These are phyloP conservation scores for Nothophaeocryptopus gaeumannii DNA, from an alignment of 2,329 filamentous ascomycete genomes.

Conservation along the genomic window DNA sequence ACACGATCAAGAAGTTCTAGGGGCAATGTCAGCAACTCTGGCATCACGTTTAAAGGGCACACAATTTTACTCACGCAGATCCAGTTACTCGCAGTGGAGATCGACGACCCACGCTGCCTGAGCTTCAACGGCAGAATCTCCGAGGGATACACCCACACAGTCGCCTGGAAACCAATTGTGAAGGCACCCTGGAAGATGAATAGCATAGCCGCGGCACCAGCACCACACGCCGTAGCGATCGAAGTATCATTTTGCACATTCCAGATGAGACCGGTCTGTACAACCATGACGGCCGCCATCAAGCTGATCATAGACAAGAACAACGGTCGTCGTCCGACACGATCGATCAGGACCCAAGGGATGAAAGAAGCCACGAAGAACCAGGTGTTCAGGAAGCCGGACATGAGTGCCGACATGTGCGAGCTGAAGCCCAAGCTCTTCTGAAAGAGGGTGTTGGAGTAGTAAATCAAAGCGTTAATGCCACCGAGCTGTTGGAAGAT, in stretches of 20 bases:
- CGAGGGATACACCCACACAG: slow-evolving; percentile 62
- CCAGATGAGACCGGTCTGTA: slow-evolving; percentile 48
- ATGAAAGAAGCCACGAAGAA: slow-evolving; percentile 53
- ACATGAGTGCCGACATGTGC: slow-evolving; percentile 31
- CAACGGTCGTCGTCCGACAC: slow-evolving; percentile 33
- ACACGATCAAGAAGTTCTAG: slow-evolving; percentile 62
- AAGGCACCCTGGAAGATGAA: slow-evolving; percentile 65
- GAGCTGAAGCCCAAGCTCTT: slow-evolving; percentile 26
- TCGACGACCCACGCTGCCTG: slow-evolving; percentile 32
- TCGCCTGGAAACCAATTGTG: slow-evolving; percentile 57
- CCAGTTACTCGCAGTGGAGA: slow-evolving; percentile 36
- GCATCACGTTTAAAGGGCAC: background rate
- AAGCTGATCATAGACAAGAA: slow-evolving; percentile 33
- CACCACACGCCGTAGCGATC: slow-evolving; percentile 26
- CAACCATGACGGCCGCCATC: slow-evolving; percentile 65
- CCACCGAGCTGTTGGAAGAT: slow-evolving; percentile 31
- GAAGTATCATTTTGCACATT: slow-evolving; percentile 30
- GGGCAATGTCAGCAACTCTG: background rate
- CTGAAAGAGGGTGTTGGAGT: slow-evolving; percentile 31
- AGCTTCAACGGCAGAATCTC: slow-evolving; percentile 53
- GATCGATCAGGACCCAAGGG: slow-evolving; percentile 41
- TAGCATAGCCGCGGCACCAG: slow-evolving; percentile 51
- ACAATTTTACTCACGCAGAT: slow-evolving; percentile 20
- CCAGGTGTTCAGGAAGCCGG: slow-evolving; percentile 43
- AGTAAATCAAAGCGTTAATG: slow-evolving; percentile 34